Percentiles rank a stretch among this genome's conserved stretches.
phyloP scores from a whole-genome alignment of 805 yeast genomes.

The Spathaspora girioi region DNA sequence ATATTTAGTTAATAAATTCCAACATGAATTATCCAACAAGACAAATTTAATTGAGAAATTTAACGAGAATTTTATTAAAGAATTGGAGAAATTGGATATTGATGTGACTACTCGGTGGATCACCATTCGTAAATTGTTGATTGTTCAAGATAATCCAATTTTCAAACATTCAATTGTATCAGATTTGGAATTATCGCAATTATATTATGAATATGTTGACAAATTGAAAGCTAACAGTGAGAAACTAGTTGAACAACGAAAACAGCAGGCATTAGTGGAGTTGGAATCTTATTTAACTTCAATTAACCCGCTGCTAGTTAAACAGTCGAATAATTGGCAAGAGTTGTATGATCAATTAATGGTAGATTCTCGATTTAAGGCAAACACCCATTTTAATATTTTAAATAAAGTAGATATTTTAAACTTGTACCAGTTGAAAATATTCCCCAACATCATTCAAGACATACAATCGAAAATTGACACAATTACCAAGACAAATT shows the following conservation, averaged over 20 bases:
- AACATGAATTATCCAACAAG: constrained; percentile 51
- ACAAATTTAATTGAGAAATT: constrained; percentile 53
- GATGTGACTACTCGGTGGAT: constrained; percentile 63
- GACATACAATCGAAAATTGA: constrained; percentile 18
- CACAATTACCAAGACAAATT: constrained; percentile 34
- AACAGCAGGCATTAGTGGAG: constrained; percentile 49
- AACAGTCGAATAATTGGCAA: constrained; percentile 34
- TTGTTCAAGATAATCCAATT: constrained; percentile 62
- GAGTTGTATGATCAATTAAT: constrained; percentile 30
- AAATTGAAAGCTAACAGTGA: constrained; percentile 31
- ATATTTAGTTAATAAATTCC: constrained; percentile 41
- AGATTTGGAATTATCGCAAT: constrained; percentile 51
- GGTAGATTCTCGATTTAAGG: constrained; percentile 50
- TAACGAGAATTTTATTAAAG: constrained; percentile 47
- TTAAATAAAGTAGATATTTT: constrained; percentile 61
- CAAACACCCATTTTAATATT: constrained; percentile 51
- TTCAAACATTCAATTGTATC: constrained; percentile 58
- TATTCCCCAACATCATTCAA: constrained; percentile 24
- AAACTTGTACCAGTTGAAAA: constrained; percentile 41
- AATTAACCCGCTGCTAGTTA: constrained; percentile 25
- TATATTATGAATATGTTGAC: constrained; percentile 50
- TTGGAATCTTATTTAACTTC: constrained; percentile 48
- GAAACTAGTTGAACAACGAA: constrained; percentile 19
- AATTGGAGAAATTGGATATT: constrained; percentile 41
- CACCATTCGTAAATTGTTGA: constrained; percentile 43